Conservation (phyloP, 176 grass and related monocot species). For the Cenchrus purpureus region DNA sequence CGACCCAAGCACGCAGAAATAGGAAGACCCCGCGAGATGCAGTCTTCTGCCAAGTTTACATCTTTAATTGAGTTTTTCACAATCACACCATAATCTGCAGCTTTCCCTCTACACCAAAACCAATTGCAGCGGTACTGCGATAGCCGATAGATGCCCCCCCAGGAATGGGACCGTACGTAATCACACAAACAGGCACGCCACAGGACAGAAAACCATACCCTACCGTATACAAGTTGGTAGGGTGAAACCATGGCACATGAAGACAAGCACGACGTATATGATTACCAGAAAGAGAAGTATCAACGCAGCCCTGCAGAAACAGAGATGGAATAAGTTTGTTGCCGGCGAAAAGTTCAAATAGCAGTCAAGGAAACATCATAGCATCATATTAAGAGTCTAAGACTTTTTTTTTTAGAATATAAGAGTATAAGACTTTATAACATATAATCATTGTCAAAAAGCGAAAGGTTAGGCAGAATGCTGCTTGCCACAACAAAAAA, state of each 20-base stretch:
- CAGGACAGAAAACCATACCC: background rate
- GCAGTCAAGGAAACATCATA: constrained; percentile 7
- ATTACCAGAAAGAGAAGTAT: constrained; percentile 81
- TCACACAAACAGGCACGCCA: constrained; percentile 19
- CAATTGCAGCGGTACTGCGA: constrained; percentile 20
- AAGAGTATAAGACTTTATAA: background rate
- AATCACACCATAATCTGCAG: constrained; percentile 42
- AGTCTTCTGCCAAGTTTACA: constrained; percentile 14
- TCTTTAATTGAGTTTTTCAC: constrained; percentile 30
- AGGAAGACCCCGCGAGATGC: background rate
- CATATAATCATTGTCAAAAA: constrained; percentile 21
- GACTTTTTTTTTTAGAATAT: background rate
- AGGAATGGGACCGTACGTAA: background rate
- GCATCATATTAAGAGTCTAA: background rate
- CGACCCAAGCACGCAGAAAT: background rate
- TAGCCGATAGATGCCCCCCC: constrained; percentile 10
- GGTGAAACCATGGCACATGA: constrained; percentile 88
- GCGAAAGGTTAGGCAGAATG: background rate
- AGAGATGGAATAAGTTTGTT: background rate
- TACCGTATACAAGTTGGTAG: constrained; percentile 82
- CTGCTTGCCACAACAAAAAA: background rate
- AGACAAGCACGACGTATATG: constrained; percentile 87
- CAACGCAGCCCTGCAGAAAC: constrained; percentile 64
- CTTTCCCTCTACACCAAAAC: constrained; percentile 34
- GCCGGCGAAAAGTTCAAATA: background rate